phyloP scores from a whole-genome alignment of 495 filamentous ascomycete species.

The Penicillium macrosclerotiorum region DNA sequence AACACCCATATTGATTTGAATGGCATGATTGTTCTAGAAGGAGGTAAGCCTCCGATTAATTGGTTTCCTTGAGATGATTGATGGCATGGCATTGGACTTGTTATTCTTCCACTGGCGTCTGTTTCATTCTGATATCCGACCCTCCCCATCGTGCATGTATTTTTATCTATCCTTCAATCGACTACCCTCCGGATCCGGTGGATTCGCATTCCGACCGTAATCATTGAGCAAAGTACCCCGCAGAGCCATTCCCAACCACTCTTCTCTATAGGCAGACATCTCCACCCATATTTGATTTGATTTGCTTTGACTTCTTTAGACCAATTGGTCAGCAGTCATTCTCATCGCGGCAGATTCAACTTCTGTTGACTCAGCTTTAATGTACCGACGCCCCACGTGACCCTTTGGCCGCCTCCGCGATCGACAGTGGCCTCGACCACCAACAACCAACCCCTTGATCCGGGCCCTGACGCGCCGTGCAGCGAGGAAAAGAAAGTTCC shows the following conservation, averaged over 20 bases:
- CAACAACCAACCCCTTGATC: constrained; percentile 20
- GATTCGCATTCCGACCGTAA: neutral
- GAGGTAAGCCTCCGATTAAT: neutral
- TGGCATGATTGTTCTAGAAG: neutral
- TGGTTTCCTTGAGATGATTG: neutral
- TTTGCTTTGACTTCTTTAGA: too few relatives aligned
- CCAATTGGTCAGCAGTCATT: too few relatives aligned
- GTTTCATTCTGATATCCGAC: constrained; percentile 4
- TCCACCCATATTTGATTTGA: too few relatives aligned
- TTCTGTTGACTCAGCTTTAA: too few relatives aligned
- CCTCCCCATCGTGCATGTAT: constrained; percentile 14
- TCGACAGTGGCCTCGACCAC: too few relatives aligned
- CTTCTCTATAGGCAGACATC: too few relatives aligned
- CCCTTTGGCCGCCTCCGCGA: too few relatives aligned
- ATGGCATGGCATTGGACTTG: constrained; percentile 4
- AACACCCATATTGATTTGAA: neutral
- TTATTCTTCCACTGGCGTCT: neutral
- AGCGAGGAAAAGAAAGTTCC: neutral
- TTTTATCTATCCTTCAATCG: constrained; percentile 20
- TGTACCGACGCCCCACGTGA: constrained; percentile 17
- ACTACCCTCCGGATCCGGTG: constrained; percentile 1
- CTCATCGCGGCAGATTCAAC: too few relatives aligned
- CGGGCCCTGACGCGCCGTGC: constrained; percentile 5
- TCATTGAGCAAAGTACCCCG: neutral
- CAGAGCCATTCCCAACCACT: neutral